Conservation (phyloP, 169 alveolate genomes). For the Ichthyophthirius multifiliis region DNA sequence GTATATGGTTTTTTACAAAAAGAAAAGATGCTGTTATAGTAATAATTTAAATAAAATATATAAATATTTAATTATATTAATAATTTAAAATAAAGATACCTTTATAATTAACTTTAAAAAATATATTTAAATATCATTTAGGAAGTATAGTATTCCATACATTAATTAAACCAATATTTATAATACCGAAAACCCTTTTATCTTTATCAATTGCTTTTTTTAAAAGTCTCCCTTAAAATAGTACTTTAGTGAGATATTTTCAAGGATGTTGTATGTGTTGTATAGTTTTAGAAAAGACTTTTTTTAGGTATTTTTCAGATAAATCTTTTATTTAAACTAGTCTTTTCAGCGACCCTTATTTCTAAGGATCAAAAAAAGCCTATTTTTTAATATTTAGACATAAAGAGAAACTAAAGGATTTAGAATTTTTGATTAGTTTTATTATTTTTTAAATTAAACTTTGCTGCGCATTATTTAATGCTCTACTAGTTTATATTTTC, state of each 20-base stretch:
- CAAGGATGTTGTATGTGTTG: constrained; percentile 29
- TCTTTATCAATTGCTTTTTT: neutral
- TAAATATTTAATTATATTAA: neutral
- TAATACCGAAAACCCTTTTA: constrained; percentile 16
- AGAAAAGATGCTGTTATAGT: constrained; percentile 19
- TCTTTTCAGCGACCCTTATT: constrained; percentile 30
- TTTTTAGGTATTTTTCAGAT: constrained; percentile 28
- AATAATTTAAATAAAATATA: neutral
- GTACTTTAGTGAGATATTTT: constrained; percentile 24
- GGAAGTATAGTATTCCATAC: constrained; percentile 20
- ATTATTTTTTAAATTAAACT: constrained; percentile 25
- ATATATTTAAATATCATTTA: constrained; percentile 30
- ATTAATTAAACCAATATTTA: constrained; percentile 12
- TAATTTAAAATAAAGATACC: constrained; percentile 11
- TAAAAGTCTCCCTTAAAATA: constrained; percentile 23
- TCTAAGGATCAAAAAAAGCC: constrained; percentile 24
- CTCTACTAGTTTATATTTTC: constrained; percentile 19
- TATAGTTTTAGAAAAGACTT: constrained; percentile 11
- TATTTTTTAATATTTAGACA: constrained; percentile 27
- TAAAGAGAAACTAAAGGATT: constrained; percentile 24
- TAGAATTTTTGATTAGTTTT: constrained; percentile 15
- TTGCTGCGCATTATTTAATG: constrained; percentile 16
- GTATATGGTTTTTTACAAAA: constrained; percentile 40
- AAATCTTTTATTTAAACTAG: constrained; percentile 29
- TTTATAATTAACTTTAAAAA: constrained; percentile 14